A percentile compares a stretch with the other conserved stretches of the same genome.
These are phyloP conservation scores for Acrocalymma vagum DNA, from an alignment of 2,329 filamentous ascomycete species.

Conservation along the genomic window DNA sequence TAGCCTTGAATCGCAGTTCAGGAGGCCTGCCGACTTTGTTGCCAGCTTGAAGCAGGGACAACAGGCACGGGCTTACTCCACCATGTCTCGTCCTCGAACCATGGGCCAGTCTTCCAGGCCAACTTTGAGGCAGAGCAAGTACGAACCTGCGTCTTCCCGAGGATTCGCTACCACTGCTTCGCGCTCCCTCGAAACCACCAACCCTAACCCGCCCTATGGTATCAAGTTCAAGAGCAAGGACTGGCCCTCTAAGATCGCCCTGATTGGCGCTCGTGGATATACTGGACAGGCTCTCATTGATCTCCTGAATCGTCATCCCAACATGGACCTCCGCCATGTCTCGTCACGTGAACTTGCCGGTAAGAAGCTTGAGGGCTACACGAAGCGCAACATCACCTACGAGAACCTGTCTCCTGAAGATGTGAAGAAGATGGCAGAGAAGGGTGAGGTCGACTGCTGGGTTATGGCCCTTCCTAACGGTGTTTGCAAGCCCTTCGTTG, in stretches of 20 bases:
- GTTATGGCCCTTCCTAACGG: constrained; percentile 97
- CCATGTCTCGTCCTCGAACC: constrained; percentile 47
- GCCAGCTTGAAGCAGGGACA: constrained; percentile 67
- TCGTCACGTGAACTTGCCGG: constrained; percentile 92
- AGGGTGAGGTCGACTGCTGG: constrained; percentile 91
- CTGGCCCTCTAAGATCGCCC: constrained; percentile 78
- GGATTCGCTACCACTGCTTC: constrained; percentile 64
- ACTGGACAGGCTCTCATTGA: constrained; percentile 91
- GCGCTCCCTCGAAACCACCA: constrained; percentile 63
- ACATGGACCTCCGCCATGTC: constrained; percentile 89
- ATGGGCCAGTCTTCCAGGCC: constrained; percentile 36
- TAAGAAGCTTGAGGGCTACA: constrained; percentile 86
- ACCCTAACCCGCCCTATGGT: constrained; percentile 89
- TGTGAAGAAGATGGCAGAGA: constrained; percentile 82
- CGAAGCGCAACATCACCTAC: constrained; percentile 90
- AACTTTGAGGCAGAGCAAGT: constrained; percentile 24
- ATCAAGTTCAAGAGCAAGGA: constrained; percentile 87
- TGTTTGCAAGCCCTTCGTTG: constrained; percentile 92
- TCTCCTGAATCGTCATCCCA: constrained; percentile 85
- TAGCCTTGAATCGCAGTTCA: constrained; percentile 86
- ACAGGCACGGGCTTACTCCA: constrained; percentile 73
- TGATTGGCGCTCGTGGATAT: constrained; percentile 93
- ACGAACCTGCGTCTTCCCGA: constrained; percentile 51
- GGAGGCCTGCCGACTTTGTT: constrained; percentile 77
- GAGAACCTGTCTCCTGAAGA: constrained; percentile 90